phyloP scores from a whole-genome alignment of 805 yeast genomes.

The Sporopachydermia lactativora region DNA sequence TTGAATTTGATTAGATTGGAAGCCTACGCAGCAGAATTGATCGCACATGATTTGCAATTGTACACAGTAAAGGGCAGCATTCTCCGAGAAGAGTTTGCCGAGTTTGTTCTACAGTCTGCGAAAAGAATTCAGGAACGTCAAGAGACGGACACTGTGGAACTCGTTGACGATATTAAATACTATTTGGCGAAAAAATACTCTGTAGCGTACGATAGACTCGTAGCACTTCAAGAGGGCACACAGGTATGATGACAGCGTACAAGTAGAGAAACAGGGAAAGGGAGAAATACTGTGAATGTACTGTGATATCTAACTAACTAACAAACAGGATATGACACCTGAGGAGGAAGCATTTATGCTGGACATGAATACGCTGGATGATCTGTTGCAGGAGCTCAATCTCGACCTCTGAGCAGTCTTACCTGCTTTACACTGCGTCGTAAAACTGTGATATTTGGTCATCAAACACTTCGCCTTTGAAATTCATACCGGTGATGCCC shows the following conservation, averaged over 20 bases:
- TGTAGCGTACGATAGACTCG: slow-evolving; percentile 17
- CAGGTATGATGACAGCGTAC: not conserved
- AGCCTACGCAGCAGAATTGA: slow-evolving; percentile 40
- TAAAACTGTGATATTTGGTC: slow-evolving; percentile 30
- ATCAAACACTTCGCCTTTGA: slow-evolving; percentile 23
- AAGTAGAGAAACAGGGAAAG: slow-evolving; percentile 2
- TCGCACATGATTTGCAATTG: slow-evolving; percentile 34
- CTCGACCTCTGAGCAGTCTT: too few species aligned
- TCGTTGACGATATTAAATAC: slow-evolving; percentile 64
- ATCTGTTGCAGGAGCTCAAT: too few species aligned
- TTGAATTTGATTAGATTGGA: slow-evolving; percentile 52
- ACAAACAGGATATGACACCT: not conserved
- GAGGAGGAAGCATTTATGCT: not conserved
- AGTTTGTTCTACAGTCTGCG: slow-evolving; percentile 33
- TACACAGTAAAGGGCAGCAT: slow-evolving; percentile 21
- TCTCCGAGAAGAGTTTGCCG: slow-evolving; percentile 21
- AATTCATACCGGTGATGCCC: slow-evolving; percentile 15
- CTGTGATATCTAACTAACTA: slow-evolving; percentile 3
- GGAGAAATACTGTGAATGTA: not conserved
- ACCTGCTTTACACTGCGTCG: slow-evolving; percentile 13
- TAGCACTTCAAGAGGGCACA: slow-evolving; percentile 12
- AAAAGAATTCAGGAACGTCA: slow-evolving; percentile 42
- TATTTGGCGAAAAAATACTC: slow-evolving; percentile 31
- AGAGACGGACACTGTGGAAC: slow-evolving; percentile 67
- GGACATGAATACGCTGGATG: slow-evolving; percentile 3